Evolutionary conservation across 2,329 filamentous ascomycete species (phyloP), one percentile per base, ranked within the genome.

Genomic region (Keithomyces neogunnii): DNA sequence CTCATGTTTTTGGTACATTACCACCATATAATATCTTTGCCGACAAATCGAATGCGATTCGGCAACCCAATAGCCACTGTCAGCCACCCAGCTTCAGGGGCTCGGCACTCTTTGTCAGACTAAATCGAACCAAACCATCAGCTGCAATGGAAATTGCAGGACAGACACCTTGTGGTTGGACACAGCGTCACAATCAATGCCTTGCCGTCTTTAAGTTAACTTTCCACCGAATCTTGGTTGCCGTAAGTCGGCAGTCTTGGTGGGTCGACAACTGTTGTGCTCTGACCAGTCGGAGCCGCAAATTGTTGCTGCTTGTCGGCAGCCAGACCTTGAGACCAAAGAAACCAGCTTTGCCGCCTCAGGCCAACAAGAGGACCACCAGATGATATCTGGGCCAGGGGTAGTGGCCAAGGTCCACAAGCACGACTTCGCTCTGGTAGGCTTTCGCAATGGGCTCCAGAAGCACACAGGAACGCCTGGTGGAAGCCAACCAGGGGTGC

Each of bases 101-200:
- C 11, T 10, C 11, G 45, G 4, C 45, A 29, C 45, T 46, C 30
- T 46, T 46, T 36, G 30, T 29, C 30, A n/a, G 43, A n/a, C 19
- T 30, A 33, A 47, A 30, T 47, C n/a, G 10, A 36, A 30, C n/a
- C 33, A 29, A 19, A 30, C 26, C 11, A 28, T 4, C 6, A 38
- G 9, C 28, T n/a, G 5, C 26, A 32, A 36, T 39, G 47, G 47
- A 48, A 48, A 48, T 48, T 48, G 47, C 47, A 48, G 47, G 47
- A 39, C 47, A 48, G 29, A 32, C 13, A 13, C 28, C 13, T 38
- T 13, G 47, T 19, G 36, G 11, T 38, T 48, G 8, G 13, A 8
- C 3, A n/a, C 11, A 48, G 10, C 29, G 42, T 28, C 13, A 19
- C 31, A 29, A 2, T 40, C 26, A 19, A 29, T n/a, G 13, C 31